Evolutionary conservation across 192 early-diverging fungal species (phyloP).

Genomic region (Coemansia sp.): DNA sequence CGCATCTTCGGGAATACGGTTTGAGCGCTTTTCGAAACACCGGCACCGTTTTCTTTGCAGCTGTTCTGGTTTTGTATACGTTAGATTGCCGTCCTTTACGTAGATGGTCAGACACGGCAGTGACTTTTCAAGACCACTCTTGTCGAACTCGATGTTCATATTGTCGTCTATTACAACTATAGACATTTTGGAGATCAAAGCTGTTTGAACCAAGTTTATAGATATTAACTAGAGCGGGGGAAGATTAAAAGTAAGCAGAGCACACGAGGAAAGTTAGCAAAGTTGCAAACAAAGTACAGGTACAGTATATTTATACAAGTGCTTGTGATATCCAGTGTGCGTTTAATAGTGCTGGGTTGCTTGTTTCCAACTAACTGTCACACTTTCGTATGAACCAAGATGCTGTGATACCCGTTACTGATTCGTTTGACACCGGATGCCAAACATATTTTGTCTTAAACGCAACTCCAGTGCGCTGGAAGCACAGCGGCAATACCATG

Average conservation of each 20-base stretch:
- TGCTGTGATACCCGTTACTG: slow-evolving; percentile 1
- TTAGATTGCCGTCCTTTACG: slow-evolving; percentile 37
- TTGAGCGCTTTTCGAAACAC: slow-evolving; percentile 20
- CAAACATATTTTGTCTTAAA: too few relatives aligned
- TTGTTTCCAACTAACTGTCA: background rate
- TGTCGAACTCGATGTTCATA: slow-evolving; percentile 14
- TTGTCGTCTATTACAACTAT: background rate
- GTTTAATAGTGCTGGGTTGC: background rate
- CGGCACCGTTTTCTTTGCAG: slow-evolving; percentile 33
- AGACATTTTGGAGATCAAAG: background rate
- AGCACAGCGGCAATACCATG: too few relatives aligned
- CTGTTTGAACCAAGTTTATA: background rate
- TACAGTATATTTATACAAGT: background rate
- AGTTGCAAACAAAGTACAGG: background rate
- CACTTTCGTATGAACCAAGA: background rate
- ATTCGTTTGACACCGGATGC: background rate
- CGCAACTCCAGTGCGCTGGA: too few relatives aligned
- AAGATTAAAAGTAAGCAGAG: background rate
- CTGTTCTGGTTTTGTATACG: slow-evolving; percentile 43
- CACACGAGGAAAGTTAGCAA: background rate
- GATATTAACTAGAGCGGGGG: background rate
- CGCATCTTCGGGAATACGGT: slow-evolving; percentile 13
- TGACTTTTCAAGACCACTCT: slow-evolving; percentile 15
- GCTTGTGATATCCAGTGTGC: background rate
- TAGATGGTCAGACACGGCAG: slow-evolving; percentile 44